Evolutionary conservation across 768 basidiomycete species (phyloP), one percentile per base, ranked within the genome.

Genomic region (Tricholoma furcatifolium): DNA sequence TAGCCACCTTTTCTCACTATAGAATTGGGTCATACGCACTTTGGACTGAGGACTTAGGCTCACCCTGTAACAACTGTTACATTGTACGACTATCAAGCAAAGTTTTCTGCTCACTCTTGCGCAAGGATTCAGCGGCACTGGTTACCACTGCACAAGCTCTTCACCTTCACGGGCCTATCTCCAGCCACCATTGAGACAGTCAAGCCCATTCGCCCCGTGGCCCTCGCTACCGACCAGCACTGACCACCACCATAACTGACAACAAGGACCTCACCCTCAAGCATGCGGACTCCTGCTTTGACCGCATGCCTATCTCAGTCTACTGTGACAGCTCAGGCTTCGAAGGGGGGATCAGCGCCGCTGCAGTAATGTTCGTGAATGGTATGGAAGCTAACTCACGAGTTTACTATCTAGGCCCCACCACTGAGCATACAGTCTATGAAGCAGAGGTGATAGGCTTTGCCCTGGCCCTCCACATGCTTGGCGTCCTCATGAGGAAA

Each of bases 191-290:
- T 42, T 17, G 40, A 42, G 40, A 42, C n/a, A 9, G 21, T 42
- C 17, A 21, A 17, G 17, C 40, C 17, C 6, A 21, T 42, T 23
- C 4, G 40, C 10, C n/a, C n/a, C 3, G 40, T 3, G 9, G 23
- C 40, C 40, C 40, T 5, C 6, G 23, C 21, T 42, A 42, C n/a
- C 17, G 6, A 7, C 40, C 40, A 9, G 17, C 40, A n/a, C 23
- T 42, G 11, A 18, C 6, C 5, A 7, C 17, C n/a, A n/a, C 17
- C 40, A 42, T 42, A 18, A 3, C 40, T 3, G 11, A 42, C 68
- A 9, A 80, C 66, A 3, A 82, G 61, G 21, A 79, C 67, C 3
- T 42, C 23, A 4, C 17, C 17, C 4, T 42, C 40, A 42, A n/a
- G 4, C 6, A 12, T 7, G 21, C 23, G 3, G 17, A 7, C 40